Base-by-base conservation (phyloP, 1,139 yeast genomes). In the Diutina siamensis region DNA sequence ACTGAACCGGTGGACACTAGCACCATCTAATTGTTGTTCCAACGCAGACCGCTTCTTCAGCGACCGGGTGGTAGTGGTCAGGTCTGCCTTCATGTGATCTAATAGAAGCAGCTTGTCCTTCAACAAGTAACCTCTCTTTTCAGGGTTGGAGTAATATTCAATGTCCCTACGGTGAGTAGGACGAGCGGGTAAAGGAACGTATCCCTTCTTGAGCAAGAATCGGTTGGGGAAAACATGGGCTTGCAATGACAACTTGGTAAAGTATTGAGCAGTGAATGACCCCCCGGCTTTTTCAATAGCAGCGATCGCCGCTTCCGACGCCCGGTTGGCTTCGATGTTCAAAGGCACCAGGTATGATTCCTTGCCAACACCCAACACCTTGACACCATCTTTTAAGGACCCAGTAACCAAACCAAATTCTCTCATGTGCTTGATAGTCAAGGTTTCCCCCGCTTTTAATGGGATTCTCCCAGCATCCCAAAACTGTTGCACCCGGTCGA, bases 81-180 rank as follows among this genome's bases (percentile, higher is more conserved):
- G n/a, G 1, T 15, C 21, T 49, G 58, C 55, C 41, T 60, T 62
- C 52, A 68, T 57, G 48, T 61, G 63, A 49, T 70, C 73, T 56
- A 69, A 64, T 45, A 71, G 63, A 44, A 68, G 52, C 19, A 67
- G 58, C 19, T 60, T 59, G 51, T 69, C 65, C 48, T 69, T 57
- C 54, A 67, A 63, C 55, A 89, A 67, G 59, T 86, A 89, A 3
- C 98, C 97, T 52, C 88, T 75, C 58, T 78, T 80, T 35, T 72
- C 80, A 5, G 75, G 74, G 59, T 78, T 74, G 44, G 92, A 76
- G 64, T 92, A 92, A 63, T 72, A 87, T 50, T 76, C 78, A 50
- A 92, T 80, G 57, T 83, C 88, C 65, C 86, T 82, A 63, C 86
- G 78, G 54, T 77, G 80, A 8, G 82, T 83, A 21, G 98, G 98